Evolutionary conservation across 2,329 filamentous ascomycete genomes (phyloP).

Genomic region (Sporothrix phasma): DNA sequence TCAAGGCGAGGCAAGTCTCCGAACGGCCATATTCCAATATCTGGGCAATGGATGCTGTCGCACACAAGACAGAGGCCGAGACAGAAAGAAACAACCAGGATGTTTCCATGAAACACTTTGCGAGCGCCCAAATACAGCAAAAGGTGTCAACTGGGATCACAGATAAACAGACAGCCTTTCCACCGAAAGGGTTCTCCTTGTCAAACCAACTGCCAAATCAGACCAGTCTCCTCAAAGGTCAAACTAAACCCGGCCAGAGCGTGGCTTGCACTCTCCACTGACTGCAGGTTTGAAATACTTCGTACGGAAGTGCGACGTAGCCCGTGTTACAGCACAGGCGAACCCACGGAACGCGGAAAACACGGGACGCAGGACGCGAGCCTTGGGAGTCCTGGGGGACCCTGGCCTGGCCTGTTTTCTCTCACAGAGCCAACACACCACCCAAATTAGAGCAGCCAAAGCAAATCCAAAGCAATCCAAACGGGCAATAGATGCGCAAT

Average conservation of each 20-base stretch:
- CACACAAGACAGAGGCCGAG: not conserved
- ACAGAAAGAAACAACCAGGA: not conserved
- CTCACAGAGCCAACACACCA: not conserved
- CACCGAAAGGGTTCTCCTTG: not conserved
- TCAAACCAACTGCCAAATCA: not conserved
- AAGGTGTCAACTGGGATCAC: not conserved
- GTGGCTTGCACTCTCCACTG: not conserved
- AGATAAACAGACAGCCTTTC: not conserved
- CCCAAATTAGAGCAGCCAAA: not conserved
- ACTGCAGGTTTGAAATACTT: not conserved
- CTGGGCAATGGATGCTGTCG: not conserved
- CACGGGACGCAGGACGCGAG: not conserved
- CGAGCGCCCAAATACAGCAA: not conserved
- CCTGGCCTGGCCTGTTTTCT: not conserved
- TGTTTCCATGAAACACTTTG: constrained; percentile 1
- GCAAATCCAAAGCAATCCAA: too few species aligned
- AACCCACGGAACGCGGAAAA: not conserved
- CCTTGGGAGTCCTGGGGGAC: not conserved
- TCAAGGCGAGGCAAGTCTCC: not conserved
- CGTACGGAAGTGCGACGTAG: constrained; percentile 4
- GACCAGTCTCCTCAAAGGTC: not conserved
- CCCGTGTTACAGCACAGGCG: not conserved
- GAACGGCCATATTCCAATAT: not conserved
- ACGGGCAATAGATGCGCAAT: too few species aligned
- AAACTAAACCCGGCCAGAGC: not conserved